Base-by-base conservation (phyloP, 2,329 filamentous ascomycete genomes). In the Alternaria hordeiaustralica region DNA sequence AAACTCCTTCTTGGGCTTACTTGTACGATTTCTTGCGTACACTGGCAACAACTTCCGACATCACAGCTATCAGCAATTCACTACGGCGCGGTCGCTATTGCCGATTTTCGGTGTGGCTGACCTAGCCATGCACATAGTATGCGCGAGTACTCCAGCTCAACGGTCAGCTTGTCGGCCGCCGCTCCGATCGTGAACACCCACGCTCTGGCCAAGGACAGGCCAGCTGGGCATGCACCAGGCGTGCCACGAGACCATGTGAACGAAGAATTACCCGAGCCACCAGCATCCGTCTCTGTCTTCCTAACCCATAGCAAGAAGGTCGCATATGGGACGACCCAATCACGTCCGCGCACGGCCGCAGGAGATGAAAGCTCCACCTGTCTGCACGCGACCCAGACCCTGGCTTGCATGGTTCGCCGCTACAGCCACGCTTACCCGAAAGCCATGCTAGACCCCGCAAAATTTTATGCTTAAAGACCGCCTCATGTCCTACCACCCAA, bases 391-490 rank as follows among this genome's bases (percentile, higher is more conserved):
- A 70, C 67, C 65, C 55, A 55, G 46, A 61, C 66, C 55, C 66
- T 67, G 68, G 58, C 58, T 30, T 53, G 49, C 57, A 64, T 68
- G 68, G 59, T 56, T 46, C 43, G 41, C 18, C 54, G 43, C 54
- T 56, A 56, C 54, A 56, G 5, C 55, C 55, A 62, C 62, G 63
- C 68, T 65, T 64, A 53, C 53, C 50, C 51, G 18, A 60, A 60
- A 36, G 41, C 54, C 56, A 43, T 44, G 26, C 60, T 59, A 56
- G 60, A 66, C 69, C 68, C 71, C 68, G 68, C 68, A 72, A 63
- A 71, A 62, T 64, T 71, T 72, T 66, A 63, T 67, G 60, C 65
- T 72, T 69, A 67, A 72, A 71, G 55, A 58, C 58, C 28, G 46
- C 43, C 58, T 64, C 64, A 57, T 57, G 51, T 64, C 69, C 68